Percentiles rank a stretch among this genome's conserved stretches.
These are phyloP conservation scores for Metschnikowia kofuensis DNA, from an alignment of 805 yeast genomes.

Conservation along the genomic window DNA sequence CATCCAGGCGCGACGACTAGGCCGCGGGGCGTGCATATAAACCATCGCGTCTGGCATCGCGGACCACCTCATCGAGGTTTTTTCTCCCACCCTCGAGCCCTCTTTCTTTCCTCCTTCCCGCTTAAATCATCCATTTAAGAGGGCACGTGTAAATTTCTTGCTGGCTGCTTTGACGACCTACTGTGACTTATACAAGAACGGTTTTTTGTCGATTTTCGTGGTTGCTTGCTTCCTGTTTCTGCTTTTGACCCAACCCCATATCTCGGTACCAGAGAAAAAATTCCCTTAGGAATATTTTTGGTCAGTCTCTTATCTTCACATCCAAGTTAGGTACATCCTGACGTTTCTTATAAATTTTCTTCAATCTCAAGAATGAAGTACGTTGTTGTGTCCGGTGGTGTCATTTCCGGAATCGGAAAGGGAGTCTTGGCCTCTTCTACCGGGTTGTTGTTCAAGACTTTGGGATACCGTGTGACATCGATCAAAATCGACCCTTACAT, in stretches of 20 bases:
- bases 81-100: slow-evolving; percentile 4
- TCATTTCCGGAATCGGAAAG: slow-evolving; percentile 98
- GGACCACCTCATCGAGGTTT: slow-evolving; percentile 9
- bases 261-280: no score
- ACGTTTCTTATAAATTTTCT: neutral
- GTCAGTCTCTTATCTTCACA: no score
- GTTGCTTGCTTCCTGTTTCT: neutral
- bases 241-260: neutral
- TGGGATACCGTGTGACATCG: slow-evolving; percentile 93
- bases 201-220: neutral
- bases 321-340: neutral
- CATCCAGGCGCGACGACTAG: neutral
- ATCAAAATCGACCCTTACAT: slow-evolving; percentile 98
- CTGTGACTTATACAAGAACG: neutral
- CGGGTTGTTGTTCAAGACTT: slow-evolving; percentile 88
- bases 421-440: slow-evolving; percentile 98
- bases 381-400: slow-evolving; percentile 99
- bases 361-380: slow-evolving; percentile 64
- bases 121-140: slow-evolving; percentile 41
- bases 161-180: neutral
- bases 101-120: slow-evolving; percentile 39
- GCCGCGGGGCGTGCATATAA: neutral
- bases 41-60: slow-evolving; percentile 4
- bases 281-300: no score
- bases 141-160: slow-evolving; percentile 30